These are phyloP conservation scores for Diospyros lotus DNA, from an alignment of 148 eudicot genomes.

Conservation along the genomic window DNA sequence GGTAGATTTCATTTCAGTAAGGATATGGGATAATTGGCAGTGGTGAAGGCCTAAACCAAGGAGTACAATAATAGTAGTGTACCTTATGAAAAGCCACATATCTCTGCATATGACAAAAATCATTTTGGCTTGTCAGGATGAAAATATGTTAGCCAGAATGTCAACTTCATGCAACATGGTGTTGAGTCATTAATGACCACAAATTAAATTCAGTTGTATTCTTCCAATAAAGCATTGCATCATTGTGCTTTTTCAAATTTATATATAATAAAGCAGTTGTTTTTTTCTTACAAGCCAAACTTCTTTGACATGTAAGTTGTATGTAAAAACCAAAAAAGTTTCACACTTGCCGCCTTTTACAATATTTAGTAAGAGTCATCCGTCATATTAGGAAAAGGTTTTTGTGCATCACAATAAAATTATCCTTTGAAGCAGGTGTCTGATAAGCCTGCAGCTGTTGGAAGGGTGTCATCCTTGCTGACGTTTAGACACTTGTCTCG, in stretches of 20 bases:
- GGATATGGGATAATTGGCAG: background rate
- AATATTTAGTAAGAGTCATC: background rate
- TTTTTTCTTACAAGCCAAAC: background rate
- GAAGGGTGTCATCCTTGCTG: constrained; percentile 35
- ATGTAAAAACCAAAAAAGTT: background rate
- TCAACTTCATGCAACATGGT: background rate
- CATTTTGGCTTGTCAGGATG: background rate
- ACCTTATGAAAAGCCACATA: background rate
- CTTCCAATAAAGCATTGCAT: background rate
- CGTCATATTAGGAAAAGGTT: background rate
- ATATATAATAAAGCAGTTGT: background rate
- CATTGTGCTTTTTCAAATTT: constrained; percentile 8
- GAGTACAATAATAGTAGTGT: background rate
- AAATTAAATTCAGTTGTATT: background rate
- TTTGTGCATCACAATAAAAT: background rate
- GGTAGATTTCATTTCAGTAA: background rate
- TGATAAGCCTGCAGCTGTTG: constrained; percentile 39
- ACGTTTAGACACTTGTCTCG: constrained; percentile 36
- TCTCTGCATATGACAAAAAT: background rate
- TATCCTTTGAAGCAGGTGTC: constrained; percentile 32
- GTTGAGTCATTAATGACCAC: too few species aligned
- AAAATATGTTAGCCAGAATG: background rate
- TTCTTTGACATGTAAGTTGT: background rate
- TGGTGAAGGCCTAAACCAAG: background rate
- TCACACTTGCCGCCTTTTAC: background rate